Base-by-base conservation (phyloP, 345 rosid species). In the Lepidium africanum region DNA sequence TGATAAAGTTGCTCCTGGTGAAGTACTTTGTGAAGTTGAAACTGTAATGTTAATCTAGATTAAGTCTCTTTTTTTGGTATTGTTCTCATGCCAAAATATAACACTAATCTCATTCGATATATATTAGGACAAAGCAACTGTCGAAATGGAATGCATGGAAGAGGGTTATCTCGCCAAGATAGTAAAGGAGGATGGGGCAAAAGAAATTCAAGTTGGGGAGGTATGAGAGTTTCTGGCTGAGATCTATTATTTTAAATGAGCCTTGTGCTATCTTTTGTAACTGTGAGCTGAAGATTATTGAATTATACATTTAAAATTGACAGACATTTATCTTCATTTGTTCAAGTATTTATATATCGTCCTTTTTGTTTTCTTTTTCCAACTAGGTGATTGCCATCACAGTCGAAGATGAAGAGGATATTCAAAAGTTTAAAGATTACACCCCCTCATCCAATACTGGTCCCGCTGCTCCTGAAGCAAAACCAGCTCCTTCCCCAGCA, bases 141-240 rank as follows among this genome's bases (percentile, higher is more conserved):
- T 90, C 37, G 96, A 93, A 84, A 86, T 93, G 98, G 98, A 93
- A 80, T 87, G 97, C 80, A 93, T 93, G 98, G 98, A 93, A 73
- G 98, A 93, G 69, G 98, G 98, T 45, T 94, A 74, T 69, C 97
- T 94, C 56, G 97, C 97, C 65, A 94, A 87, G 86, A 94, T 94
- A 72, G 35, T 91, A 70, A 82, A 86, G 70, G 90, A 81, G 50
- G 99, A 91, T 16, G 99, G 96, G n/a, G 61, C 95, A 39, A 91
- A 87, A 77, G 96, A 84, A 79, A 89, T 94, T 72, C 77, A 94
- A 87, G 96, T 94, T 68, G 96, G 97, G 9, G 96, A 94, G 96
- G 97, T 93, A 86, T 51, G 62, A 45, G 33, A 56, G 53, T 60
- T 9, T 43, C 35, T 59, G 41, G 41, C 60, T 12, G 10, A 59